Base-by-base conservation (phyloP, 2,329 filamentous ascomycete species). In the Phyllachora maydis region DNA sequence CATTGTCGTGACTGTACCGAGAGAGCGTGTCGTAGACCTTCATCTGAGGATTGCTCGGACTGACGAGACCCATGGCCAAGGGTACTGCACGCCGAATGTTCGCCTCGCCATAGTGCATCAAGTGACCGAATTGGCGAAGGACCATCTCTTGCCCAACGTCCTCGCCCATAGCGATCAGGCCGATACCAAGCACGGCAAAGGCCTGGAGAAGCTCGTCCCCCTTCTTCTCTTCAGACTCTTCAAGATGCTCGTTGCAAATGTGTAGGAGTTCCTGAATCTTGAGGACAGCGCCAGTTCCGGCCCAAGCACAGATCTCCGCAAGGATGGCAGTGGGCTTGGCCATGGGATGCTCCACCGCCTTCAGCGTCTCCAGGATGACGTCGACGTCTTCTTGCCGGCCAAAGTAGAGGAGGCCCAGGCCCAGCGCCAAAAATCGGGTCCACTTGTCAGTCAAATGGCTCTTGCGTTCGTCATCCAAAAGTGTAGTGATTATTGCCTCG, bases 141-240 rank as follows among this genome's bases (percentile, higher is more conserved):
- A 95, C 83, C 88, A 98, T 98, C 44, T 98, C 88, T 46, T 98
- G 88, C 4, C 90, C 90, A 27, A 98, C 73, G 29, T 98, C 90
- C 46, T 98, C 88, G 30, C 88, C 88, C 88, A 98, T 98, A 10
- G 85, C 75, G 28, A 98, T 88, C 26, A 98, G 57, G 8, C 81
- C 85, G 28, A 98, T 71, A 37, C 88, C 90, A 28, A 98, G 64
- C 3, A 98, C 85, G 26, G 88, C 88, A 42, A 98, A 98, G 4
- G 83, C 77, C 47, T 98, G 90, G 22, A 93, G 69, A 26, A 98
- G 60, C 51, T 95, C 85, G 35, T 95, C 85, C 14, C 81, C 81
- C 55, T 88, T 88, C 60, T 90, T 91, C 35, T 91, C 81, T 19
- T 91, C 82, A 25, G 77, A 74, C 33, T 92, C 85, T 38, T 95